phyloP scores from a whole-genome alignment of 805 yeast genomes.

The Schwanniomyces pseudopolymorphus region DNA sequence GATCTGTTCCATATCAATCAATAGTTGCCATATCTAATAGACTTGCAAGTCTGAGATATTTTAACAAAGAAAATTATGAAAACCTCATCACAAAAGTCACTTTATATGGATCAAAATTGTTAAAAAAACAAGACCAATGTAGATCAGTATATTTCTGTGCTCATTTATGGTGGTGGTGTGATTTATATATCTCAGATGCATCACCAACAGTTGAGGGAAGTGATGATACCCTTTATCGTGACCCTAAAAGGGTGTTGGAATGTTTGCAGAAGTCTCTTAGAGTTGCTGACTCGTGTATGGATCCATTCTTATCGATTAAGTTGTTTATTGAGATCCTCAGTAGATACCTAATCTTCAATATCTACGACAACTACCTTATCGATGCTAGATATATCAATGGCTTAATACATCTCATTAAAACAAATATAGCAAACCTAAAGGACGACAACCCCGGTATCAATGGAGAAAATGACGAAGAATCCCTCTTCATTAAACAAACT shows the following conservation, averaged over 20 bases:
- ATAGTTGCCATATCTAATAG: constrained; percentile 47
- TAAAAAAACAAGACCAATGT: constrained; percentile 94
- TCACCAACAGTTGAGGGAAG: constrained; percentile 36
- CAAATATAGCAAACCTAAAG: constrained; percentile 52
- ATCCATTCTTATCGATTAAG: constrained; percentile 67
- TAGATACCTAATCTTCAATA: constrained; percentile 80
- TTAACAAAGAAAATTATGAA: constrained; percentile 71
- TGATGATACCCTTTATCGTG: constrained; percentile 43
- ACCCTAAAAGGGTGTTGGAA: constrained; percentile 77
- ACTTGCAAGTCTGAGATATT: constrained; percentile 41
- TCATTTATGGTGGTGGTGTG: constrained; percentile 93
- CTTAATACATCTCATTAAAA: constrained; percentile 75
- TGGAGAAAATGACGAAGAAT: constrained; percentile 27
- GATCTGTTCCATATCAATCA: constrained; percentile 51
- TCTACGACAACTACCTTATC: constrained; percentile 72
- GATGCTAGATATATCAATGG: constrained; percentile 80
- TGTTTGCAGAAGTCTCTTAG: constrained; percentile 85
- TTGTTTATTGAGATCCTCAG: constrained; percentile 88
- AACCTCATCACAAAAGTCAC: constrained; percentile 81
- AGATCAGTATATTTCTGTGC: constrained; percentile 85
- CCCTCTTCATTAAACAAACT: constrained; percentile 25
- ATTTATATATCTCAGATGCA: constrained; percentile 33
- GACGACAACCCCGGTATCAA: constrained; percentile 24
- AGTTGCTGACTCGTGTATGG: constrained; percentile 94
- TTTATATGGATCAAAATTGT: constrained; percentile 79